Base-by-base conservation (phyloP, 2,329 filamentous ascomycete species). In the Aureobasidium uvarum region DNA sequence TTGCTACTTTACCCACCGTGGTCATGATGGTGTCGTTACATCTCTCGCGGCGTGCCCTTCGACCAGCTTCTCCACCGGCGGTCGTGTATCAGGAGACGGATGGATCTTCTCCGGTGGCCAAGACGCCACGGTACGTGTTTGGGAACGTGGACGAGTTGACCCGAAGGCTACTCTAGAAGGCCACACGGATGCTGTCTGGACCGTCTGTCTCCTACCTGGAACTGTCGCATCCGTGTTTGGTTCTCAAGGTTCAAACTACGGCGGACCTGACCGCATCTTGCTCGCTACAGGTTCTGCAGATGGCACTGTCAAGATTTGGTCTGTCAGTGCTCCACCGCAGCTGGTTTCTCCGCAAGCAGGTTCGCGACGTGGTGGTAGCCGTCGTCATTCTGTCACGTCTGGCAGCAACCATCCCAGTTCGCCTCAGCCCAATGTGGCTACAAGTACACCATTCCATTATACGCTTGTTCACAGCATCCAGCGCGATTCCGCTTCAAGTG, bases 41-140 rank as follows among this genome's bases (percentile, higher is more conserved):
- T 92, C 87, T 50, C 80, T 99, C 31, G 89, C 94, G 0, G 90
- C 94, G 3, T 97, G 92, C 83, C 92, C 92, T 2, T 89, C 91
- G 1, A 90, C 91, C 31, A 95, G 91, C 73, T 96, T 97, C 75
- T 90, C 91, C 8, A 96, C 92, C 20, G 91, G 93, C 41, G 92
- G 93, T 7, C 87, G 93, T 68, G 91, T 91, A 8, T 87, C 90
- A 71, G 94, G 94, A 38, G 95, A 98, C 71, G 95, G 95, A 33
- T 99, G 95, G 95, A 93, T 99, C 69, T 99, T 99, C 77, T 98
- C 94, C 5, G 95, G 95, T 67, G 95, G 95, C 4, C 92, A 97
- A 75, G 95, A 99, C 77, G 87, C 91, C 20, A 96, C 92, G 7
- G 88, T 99, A 43, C 87, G 93, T 36, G 92, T 99, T 0, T 99